Evolutionary conservation across 306 rosid species (phyloP).

Genomic region (Pachyrhizus erosus): DNA sequence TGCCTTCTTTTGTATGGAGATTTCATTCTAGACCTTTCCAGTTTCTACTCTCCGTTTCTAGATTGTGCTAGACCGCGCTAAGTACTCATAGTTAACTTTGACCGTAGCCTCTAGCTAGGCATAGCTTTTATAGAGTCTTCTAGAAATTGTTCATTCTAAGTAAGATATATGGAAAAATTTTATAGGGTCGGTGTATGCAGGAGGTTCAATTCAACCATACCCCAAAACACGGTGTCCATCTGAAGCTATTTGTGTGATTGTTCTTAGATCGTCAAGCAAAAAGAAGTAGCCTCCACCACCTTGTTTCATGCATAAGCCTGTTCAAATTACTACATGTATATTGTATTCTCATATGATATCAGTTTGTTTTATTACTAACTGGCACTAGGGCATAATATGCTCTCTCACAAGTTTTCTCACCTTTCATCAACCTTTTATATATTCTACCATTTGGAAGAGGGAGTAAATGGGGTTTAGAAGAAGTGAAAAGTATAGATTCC

Average conservation of each 20-base stretch:
- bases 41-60: background rate
- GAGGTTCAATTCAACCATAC: background rate
- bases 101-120: background rate
- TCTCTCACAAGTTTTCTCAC: background rate
- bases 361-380: background rate
- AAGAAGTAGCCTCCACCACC: background rate
- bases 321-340: background rate
- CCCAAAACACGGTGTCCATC: background rate
- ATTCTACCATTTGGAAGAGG: background rate
- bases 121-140: background rate
- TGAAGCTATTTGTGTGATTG: background rate
- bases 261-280: background rate
- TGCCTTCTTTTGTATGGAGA: background rate
- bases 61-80: background rate
- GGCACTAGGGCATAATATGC: slow-evolving; percentile 16
- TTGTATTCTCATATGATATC: background rate
- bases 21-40: background rate
- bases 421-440: background rate
- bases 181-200: background rate
- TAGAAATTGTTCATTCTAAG: background rate
- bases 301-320: background rate
- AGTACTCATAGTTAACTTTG: background rate
- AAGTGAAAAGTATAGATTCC: background rate
- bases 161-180: background rate
- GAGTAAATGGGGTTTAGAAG: background rate